These are phyloP conservation scores for Hyaloscypha finlandica DNA, from an alignment of 495 filamentous ascomycete species.

Conservation along the genomic window DNA sequence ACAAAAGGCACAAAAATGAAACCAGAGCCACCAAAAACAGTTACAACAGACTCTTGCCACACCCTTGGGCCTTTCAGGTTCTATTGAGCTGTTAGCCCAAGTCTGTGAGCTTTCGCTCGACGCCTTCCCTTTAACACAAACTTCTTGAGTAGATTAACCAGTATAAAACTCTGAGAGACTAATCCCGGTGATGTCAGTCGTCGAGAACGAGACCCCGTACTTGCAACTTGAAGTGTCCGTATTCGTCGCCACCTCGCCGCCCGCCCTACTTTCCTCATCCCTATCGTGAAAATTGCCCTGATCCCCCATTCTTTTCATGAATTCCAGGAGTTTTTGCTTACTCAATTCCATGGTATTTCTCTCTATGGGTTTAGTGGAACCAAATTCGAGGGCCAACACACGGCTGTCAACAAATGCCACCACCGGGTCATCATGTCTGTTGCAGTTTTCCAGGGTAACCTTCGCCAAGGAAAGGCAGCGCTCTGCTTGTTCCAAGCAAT, in stretches of 20 bases:
- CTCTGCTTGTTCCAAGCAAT: background rate
- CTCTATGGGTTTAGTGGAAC: background rate
- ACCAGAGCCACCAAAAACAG: too few relatives aligned
- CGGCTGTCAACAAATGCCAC: background rate
- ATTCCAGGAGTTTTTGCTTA: background rate
- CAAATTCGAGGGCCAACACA: background rate
- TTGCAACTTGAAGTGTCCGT: conserved; percentile 1
- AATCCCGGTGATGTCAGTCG: conserved; percentile 9
- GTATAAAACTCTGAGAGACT: background rate
- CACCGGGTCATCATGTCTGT: conserved; percentile 3
- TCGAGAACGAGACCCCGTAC: conserved; percentile 7
- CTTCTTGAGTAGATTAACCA: background rate
- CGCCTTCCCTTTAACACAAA: background rate
- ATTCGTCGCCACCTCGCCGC: background rate
- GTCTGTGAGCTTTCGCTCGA: background rate
- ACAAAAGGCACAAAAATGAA: too few relatives aligned
- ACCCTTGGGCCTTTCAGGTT: too few relatives aligned
- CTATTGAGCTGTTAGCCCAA: too few relatives aligned
- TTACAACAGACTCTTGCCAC: too few relatives aligned
- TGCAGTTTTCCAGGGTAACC: background rate
- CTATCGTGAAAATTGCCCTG: background rate
- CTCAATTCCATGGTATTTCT: background rate
- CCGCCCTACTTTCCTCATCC: background rate
- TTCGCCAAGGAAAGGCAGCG: background rate
- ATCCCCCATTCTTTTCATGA: background rate